These are phyloP conservation scores for Tagetes patula DNA, from an alignment of 129 eudicot genomes.

Conservation along the genomic window DNA sequence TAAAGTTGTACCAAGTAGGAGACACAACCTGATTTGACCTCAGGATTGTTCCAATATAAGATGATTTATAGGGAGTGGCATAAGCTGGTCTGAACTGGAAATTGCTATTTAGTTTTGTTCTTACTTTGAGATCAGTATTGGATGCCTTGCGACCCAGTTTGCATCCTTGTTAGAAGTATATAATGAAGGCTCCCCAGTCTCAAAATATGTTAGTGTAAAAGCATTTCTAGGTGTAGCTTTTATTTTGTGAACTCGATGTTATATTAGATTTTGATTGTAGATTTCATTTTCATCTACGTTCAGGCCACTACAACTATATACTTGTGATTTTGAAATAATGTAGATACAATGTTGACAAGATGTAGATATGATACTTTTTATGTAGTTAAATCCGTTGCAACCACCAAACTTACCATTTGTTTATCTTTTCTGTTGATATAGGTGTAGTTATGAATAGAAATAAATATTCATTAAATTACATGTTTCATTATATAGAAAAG, in stretches of 20 bases:
- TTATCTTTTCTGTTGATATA: not conserved
- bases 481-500: conserved; percentile 10
- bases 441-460: not conserved
- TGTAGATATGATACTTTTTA: not conserved
- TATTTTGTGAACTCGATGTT: conserved; percentile 6
- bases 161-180: not conserved
- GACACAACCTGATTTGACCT: not conserved
- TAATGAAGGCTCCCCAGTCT: not conserved
- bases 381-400: not conserved
- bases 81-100: not conserved
- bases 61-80: conserved; percentile 1
- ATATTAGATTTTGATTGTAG: not conserved
- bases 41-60: not conserved
- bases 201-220: conserved; percentile 1
- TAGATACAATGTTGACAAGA: conserved; percentile 8
- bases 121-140: conserved; percentile 12
- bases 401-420: not conserved
- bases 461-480: not conserved
- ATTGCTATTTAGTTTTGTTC: conserved; percentile 8
- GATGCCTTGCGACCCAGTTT: not conserved
- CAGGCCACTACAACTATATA: conserved; percentile 9
- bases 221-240: not conserved
- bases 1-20: not conserved
- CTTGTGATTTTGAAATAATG: conserved; percentile 7
- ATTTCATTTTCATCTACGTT: not conserved